phyloP scores from a whole-genome alignment of 352 stramenopile species.

The Elongisporangium anandrum region DNA sequence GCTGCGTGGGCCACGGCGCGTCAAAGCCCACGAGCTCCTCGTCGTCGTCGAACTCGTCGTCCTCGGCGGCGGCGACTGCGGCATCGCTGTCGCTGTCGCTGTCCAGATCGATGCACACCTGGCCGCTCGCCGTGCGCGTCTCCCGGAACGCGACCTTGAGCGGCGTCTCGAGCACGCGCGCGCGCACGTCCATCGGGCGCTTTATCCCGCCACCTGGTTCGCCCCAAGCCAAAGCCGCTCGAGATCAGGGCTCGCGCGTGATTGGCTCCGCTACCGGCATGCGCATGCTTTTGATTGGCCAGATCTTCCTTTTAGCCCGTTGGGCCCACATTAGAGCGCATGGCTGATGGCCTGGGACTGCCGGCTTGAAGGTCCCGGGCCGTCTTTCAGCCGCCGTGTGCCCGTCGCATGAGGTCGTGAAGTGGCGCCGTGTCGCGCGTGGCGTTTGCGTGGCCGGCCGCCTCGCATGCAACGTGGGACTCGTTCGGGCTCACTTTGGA shows the following conservation, averaged over 20 bases:
- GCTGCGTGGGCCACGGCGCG: conserved; percentile 2
- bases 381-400: background rate
- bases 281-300: background rate
- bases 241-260: background rate
- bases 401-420: background rate
- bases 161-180: conserved; percentile 74
- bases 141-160: conserved; percentile 74
- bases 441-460: background rate
- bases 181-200: conserved; percentile 25
- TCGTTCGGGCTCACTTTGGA: background rate
- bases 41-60: conserved; percentile 6
- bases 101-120: conserved; percentile 54
- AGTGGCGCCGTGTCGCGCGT: background rate
- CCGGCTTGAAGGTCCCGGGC: background rate
- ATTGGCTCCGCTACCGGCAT: background rate
- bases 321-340: background rate
- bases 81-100: conserved; percentile 20
- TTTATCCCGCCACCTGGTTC: background rate
- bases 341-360: background rate
- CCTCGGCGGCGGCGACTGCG: conserved; percentile 7
- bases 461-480: background rate
- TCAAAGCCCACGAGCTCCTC: conserved; percentile 3
- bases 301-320: background rate
- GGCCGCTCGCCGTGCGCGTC: conserved; percentile 39
- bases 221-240: conserved; percentile 1